phyloP scores from a whole-genome alignment of 352 stramenopile species.

The Phytophthora multivora region DNA sequence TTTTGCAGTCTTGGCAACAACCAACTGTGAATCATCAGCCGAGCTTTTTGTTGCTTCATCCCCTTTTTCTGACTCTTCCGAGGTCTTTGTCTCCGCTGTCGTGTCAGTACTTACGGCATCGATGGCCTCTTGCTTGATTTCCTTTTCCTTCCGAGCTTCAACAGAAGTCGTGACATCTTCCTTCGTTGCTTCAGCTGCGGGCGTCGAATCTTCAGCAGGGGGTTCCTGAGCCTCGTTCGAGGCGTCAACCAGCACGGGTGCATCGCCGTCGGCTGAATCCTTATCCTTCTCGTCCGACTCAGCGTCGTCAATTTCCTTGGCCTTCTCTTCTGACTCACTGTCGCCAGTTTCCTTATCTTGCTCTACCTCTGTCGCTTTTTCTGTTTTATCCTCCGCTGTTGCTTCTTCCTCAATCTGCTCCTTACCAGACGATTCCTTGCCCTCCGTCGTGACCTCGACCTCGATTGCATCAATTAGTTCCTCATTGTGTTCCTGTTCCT shows the following conservation, averaged over 20 bases:
- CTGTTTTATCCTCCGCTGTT: conserved; percentile 5
- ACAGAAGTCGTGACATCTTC: not conserved
- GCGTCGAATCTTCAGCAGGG: not conserved
- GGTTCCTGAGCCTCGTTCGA: not conserved
- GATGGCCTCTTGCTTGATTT: conserved; percentile 30
- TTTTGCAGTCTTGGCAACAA: conserved; percentile 8
- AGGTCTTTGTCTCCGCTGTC: not conserved
- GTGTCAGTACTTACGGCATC: conserved; percentile 4
- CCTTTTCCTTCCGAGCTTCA: conserved; percentile 27
- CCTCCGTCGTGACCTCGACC: conserved; percentile 9
- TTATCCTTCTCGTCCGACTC: not conserved
- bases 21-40: conserved; percentile 12
- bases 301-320: not conserved
- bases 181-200: conserved; percentile 1
- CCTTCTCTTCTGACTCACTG: not conserved
- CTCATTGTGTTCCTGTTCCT: not conserved
- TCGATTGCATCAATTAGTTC: not conserved
- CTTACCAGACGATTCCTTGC: conserved; percentile 1
- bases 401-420: conserved; percentile 6
- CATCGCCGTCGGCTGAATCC: not conserved
- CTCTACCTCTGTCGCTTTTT: not conserved
- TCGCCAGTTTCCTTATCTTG: conserved; percentile 3
- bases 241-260: conserved; percentile 5
- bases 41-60: not conserved
- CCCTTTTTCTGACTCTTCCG: not conserved